Evolutionary conservation across 2,329 filamentous ascomycete genomes (phyloP).

Genomic region (Venturia pyrina): DNA sequence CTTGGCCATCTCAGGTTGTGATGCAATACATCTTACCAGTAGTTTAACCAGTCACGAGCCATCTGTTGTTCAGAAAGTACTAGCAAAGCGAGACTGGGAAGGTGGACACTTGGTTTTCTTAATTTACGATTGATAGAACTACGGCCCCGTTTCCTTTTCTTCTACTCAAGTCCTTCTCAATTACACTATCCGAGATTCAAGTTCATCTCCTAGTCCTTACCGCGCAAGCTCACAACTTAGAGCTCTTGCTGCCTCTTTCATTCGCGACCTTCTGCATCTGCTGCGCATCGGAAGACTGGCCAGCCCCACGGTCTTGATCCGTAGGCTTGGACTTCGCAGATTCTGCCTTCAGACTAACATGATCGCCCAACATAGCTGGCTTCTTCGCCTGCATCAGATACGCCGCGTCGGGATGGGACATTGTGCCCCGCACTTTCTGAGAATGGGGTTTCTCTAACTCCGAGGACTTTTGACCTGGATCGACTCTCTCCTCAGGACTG

Average conservation of each 20-base stretch:
- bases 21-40: too few relatives aligned
- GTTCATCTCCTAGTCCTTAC: background rate
- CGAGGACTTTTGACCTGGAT: background rate
- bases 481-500: background rate
- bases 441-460: background rate
- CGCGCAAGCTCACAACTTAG: background rate
- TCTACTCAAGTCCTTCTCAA: too few relatives aligned
- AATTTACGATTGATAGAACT: too few relatives aligned
- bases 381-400: background rate
- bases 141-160: too few relatives aligned
- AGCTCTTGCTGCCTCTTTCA: background rate
- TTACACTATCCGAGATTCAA: too few relatives aligned
- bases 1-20: too few relatives aligned
- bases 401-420: constrained; percentile 2
- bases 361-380: constrained; percentile 7
- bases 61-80: too few relatives aligned
- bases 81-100: too few relatives aligned
- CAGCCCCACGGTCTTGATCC: background rate
- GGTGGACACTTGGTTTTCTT: too few relatives aligned
- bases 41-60: too few relatives aligned
- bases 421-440: constrained; percentile 1
- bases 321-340: background rate
- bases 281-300: background rate
- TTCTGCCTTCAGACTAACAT: constrained; percentile 6
- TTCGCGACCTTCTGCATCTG: background rate